Percentiles rank a stretch among this genome's conserved stretches.
phyloP scores from a whole-genome alignment of 768 basidiomycete species.

The Lentinula sp. region DNA sequence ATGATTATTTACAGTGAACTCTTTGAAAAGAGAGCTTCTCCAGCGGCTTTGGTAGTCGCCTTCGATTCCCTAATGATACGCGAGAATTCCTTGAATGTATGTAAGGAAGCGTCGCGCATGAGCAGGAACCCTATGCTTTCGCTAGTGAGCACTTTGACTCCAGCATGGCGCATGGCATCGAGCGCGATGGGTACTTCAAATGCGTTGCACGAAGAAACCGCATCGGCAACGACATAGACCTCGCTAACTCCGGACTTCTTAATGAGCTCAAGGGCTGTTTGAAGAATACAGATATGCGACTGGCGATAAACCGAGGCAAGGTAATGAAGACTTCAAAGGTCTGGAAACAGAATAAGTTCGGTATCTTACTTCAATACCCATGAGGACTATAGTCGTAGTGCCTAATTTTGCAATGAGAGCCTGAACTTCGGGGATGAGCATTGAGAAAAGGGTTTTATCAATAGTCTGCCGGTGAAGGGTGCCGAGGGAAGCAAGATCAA shows the following conservation, averaged over 20 bases:
- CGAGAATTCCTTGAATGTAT: slow-evolving; percentile 70
- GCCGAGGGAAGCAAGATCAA: slow-evolving; percentile 50
- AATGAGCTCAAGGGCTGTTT: slow-evolving; percentile 71
- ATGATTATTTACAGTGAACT: slow-evolving; percentile 1
- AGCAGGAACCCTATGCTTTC: slow-evolving; percentile 80
- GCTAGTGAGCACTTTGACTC: slow-evolving; percentile 72
- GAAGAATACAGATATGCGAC: slow-evolving; percentile 88
- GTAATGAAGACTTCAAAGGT: not conserved
- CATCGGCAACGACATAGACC: slow-evolving; percentile 77
- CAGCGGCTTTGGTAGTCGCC: slow-evolving; percentile 44
- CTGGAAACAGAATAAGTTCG: not conserved
- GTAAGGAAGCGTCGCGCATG: slow-evolving; percentile 57
- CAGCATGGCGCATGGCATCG: slow-evolving; percentile 57
- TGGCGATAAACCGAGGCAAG: slow-evolving; percentile 20
- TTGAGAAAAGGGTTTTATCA: slow-evolving; percentile 82
- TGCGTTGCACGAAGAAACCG: slow-evolving; percentile 74
- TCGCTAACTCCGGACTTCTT: slow-evolving; percentile 21
- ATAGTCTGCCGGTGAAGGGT: slow-evolving; percentile 53
- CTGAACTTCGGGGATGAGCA: slow-evolving; percentile 68
- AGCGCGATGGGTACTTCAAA: slow-evolving; percentile 78
- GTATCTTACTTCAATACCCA: slow-evolving; percentile 78
- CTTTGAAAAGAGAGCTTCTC: slow-evolving; percentile 19
- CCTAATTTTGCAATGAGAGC: slow-evolving; percentile 33
- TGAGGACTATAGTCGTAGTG: slow-evolving; percentile 61
- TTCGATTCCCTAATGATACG: slow-evolving; percentile 74